phyloP scores from a whole-genome alignment of 495 filamentous ascomycete species.

The Acidomyces sp. region DNA sequence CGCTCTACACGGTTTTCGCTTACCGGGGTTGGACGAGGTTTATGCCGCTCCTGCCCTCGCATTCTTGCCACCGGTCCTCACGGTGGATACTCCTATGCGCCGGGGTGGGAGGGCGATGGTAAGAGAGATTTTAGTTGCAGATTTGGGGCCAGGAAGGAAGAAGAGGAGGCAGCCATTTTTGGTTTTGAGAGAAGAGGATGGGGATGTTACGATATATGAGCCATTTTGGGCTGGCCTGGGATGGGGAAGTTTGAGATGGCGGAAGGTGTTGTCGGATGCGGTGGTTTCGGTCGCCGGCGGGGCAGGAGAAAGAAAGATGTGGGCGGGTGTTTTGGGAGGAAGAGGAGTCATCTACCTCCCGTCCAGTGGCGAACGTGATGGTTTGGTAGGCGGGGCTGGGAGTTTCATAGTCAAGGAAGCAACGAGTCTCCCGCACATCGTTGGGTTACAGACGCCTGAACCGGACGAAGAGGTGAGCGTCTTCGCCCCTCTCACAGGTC shows the following conservation, averaged over 20 bases:
- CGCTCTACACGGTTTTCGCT: slow-evolving; percentile 55
- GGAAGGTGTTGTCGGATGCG: too few species aligned
- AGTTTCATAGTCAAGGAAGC: slow-evolving; percentile 69
- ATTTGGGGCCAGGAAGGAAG: slow-evolving; percentile 72
- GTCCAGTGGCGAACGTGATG: too few species aligned
- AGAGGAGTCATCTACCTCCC: too few species aligned
- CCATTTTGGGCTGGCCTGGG: too few species aligned
- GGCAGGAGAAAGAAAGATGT: too few species aligned
- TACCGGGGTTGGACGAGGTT: slow-evolving; percentile 49
- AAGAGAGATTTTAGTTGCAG: slow-evolving; percentile 64
- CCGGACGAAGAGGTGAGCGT: slow-evolving; percentile 48
- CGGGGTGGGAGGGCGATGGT: slow-evolving; percentile 59
- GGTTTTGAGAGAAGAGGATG: slow-evolving; percentile 63
- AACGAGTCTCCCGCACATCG: slow-evolving; percentile 56
- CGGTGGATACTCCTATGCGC: slow-evolving; percentile 51
- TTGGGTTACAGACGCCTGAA: slow-evolving; percentile 56
- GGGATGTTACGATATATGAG: slow-evolving; percentile 80
- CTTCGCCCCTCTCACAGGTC: slow-evolving; percentile 57
- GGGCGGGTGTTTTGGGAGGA: too few species aligned
- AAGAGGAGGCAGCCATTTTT: slow-evolving; percentile 60
- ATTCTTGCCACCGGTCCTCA: slow-evolving; percentile 65
- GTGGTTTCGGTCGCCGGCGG: too few species aligned
- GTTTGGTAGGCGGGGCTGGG: slow-evolving; percentile 67
- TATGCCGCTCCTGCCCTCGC: slow-evolving; percentile 59
- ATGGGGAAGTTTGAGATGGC: too few species aligned